Conservation (phyloP, 1,284 basidiomycete genomes). For the Ustilago lituana region DNA sequence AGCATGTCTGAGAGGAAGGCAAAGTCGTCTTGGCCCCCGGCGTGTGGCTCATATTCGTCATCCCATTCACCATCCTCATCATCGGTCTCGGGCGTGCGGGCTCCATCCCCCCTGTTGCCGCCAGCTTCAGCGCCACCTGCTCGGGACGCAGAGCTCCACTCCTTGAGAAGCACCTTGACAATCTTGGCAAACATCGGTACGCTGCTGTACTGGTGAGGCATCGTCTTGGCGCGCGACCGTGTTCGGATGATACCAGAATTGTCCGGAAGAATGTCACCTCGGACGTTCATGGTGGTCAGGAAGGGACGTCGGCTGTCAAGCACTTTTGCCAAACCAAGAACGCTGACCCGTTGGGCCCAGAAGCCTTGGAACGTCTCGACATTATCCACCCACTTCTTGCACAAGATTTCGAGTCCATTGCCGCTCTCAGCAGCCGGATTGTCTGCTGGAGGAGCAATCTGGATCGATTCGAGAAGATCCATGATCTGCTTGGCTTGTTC, state of each 20-base stretch:
- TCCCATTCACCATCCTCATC: slow-evolving; percentile 59
- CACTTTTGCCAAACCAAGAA: slow-evolving; percentile 81
- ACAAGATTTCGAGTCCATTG: slow-evolving; percentile 80
- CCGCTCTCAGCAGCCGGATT: slow-evolving; percentile 38
- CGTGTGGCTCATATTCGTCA: slow-evolving; percentile 60
- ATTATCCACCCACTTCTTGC: slow-evolving; percentile 91
- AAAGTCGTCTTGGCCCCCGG: slow-evolving; percentile 70
- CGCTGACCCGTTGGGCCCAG: slow-evolving; percentile 74
- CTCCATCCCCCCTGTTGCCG: slow-evolving; percentile 18
- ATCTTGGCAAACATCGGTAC: slow-evolving; percentile 90
- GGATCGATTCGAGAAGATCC: slow-evolving; percentile 69
- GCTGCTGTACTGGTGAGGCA: slow-evolving; percentile 75
- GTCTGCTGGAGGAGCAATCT: slow-evolving; percentile 12
- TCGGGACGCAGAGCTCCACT: slow-evolving; percentile 73
- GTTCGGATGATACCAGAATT: slow-evolving; percentile 80
- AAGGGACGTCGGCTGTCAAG: slow-evolving; percentile 76
- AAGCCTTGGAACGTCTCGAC: slow-evolving; percentile 92
- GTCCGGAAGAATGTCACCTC: slow-evolving; percentile 83
- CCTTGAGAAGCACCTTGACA: slow-evolving; percentile 85
- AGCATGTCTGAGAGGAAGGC: slow-evolving; percentile 68
- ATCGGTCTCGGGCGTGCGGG: slow-evolving; percentile 51
- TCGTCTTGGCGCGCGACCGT: slow-evolving; percentile 84
- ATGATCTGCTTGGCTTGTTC: slow-evolving; percentile 64
- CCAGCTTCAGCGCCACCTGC: slow-evolving; percentile 13
- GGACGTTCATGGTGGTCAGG: slow-evolving; percentile 78